phyloP scores from a whole-genome alignment of 2,329 filamentous ascomycete genomes.

The Penicillium thymicola region DNA sequence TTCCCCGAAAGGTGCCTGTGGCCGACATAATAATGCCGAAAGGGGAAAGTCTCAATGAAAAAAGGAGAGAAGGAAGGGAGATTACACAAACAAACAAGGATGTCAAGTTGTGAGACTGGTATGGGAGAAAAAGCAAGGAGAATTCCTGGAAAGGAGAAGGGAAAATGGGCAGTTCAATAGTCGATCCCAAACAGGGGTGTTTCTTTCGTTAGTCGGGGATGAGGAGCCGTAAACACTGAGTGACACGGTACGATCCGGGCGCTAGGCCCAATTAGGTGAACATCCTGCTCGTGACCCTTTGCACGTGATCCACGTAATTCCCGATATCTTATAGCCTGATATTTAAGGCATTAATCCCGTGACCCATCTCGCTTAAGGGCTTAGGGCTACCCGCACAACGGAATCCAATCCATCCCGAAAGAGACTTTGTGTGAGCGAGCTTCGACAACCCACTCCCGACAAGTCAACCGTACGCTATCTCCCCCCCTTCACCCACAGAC shows the following conservation, averaged over 20 bases:
- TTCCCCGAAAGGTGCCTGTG: constrained; percentile 59
- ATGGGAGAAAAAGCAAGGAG: constrained; percentile 11
- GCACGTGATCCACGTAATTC: constrained; percentile 11
- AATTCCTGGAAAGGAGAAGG: constrained; percentile 14
- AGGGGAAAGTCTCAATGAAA: constrained; percentile 19
- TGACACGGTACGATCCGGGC: constrained; percentile 18
- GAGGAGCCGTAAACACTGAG: constrained; percentile 20
- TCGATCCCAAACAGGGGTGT: constrained; percentile 28
- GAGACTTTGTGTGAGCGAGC: constrained; percentile 34
- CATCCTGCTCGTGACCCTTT: constrained; percentile 8
- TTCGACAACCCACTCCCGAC: constrained; percentile 41
- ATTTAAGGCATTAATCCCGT: constrained; percentile 17
- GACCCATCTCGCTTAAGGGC: constrained; percentile 39
- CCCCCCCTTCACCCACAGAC: constrained; percentile 17
- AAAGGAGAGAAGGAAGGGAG: constrained; percentile 9
- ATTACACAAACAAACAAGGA: constrained; percentile 15
- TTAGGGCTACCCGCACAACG: constrained; percentile 41
- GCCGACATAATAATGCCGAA: constrained; percentile 52
- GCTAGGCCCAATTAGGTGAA: constrained; percentile 16
- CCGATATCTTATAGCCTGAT: background rate
- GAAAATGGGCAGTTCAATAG: constrained; percentile 26
- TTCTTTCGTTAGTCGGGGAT: constrained; percentile 10
- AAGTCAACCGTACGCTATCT: constrained; percentile 39
- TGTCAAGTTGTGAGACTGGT: constrained; percentile 14
- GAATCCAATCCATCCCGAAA: constrained; percentile 34